Evolutionary conservation across 345 rosid genomes (phyloP).

Genomic region (Geranium rotundifolium): DNA sequence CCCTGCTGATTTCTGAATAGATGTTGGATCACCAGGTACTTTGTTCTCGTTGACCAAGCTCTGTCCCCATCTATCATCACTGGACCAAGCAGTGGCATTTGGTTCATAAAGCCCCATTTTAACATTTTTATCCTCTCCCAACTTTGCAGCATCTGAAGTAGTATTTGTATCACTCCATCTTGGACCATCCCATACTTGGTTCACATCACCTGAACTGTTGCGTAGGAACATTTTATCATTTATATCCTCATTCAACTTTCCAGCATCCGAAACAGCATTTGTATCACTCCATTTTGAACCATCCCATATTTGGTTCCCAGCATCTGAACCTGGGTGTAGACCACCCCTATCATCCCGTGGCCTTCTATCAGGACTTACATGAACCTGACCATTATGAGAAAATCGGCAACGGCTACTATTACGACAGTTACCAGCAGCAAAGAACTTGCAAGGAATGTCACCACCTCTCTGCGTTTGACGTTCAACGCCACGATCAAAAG

Average conservation of each 20-base stretch:
- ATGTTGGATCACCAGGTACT: constrained; percentile 12
- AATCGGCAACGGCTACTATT: constrained; percentile 73
- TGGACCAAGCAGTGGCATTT: constrained; percentile 23
- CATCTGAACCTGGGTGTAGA: constrained; percentile 22
- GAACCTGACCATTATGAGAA: constrained; percentile 42
- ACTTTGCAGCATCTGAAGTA: constrained; percentile 21
- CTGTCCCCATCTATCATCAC: constrained; percentile 26
- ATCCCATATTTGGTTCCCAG: constrained; percentile 27
- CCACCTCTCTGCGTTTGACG: constrained; percentile 33
- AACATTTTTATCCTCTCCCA: constrained; percentile 10
- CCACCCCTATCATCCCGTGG: constrained; percentile 28
- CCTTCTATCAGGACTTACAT: constrained; percentile 47
- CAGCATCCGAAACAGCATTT: constrained; percentile 20
- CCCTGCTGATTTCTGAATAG: constrained; percentile 17
- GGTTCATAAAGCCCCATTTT: constrained; percentile 17
- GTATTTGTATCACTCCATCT: constrained; percentile 27
- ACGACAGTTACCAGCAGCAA: constrained; percentile 76
- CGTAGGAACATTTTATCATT: constrained; percentile 17
- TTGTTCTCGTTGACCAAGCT: constrained; percentile 15
- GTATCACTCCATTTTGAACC: constrained; percentile 28
- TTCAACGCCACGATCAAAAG: constrained; percentile 31
- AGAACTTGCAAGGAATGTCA: constrained; percentile 63
- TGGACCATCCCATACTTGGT: constrained; percentile 26
- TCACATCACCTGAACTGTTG: constrained; percentile 20
- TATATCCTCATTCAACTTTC: constrained; percentile 22